Base-by-base conservation (phyloP, 306 rosid species). In the Coriaria nepalensis region DNA sequence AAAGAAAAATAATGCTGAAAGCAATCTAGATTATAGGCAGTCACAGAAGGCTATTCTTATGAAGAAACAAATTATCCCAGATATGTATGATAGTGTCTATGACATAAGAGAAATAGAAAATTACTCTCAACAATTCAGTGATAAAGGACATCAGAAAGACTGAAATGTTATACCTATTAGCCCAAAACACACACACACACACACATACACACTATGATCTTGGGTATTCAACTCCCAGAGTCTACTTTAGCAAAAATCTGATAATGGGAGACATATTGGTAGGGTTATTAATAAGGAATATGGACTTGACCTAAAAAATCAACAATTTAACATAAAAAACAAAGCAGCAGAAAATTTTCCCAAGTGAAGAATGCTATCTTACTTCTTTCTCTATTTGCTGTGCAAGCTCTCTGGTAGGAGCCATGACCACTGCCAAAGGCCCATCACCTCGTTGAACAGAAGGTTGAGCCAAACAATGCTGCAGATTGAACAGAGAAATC, bases 361-460 rank as follows among this genome's bases (percentile, higher is more conserved):
- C 42, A 54, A 29, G 52, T 45, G 10, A 62, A 59, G 39, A 13
- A 9, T 45, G 37, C 43, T n/a, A 37, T 38, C 46, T 50, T 62
- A 84, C 95, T 87, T 84, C 95, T 62, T 84, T 78, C 53, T 84
- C 95, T 57, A 84, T 84, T 73, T 84, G 95, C 54, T 84, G 95
- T 40, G 95, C 95, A 37, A 84, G 95, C 75, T 84, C 95, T 59
- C 95, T 84, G 35, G 95, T 84, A 42, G 95, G 95, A 56, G 95
- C 95, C 68, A 84, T 51, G 47, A 84, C 87, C 72, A 84, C 64
- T 49, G 84, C 95, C 51, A 84, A 35, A 50, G 95, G 87, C 49
- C 95, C 92, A 73, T 80, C 87, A 55, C 82, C 82, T 0, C 93
- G 82, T 41, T 69, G 67, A 60, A 78, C 55, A 6, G 84, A 74